These are phyloP conservation scores for Russula abietina DNA, from an alignment of 768 basidiomycete genomes.

Conservation along the genomic window DNA sequence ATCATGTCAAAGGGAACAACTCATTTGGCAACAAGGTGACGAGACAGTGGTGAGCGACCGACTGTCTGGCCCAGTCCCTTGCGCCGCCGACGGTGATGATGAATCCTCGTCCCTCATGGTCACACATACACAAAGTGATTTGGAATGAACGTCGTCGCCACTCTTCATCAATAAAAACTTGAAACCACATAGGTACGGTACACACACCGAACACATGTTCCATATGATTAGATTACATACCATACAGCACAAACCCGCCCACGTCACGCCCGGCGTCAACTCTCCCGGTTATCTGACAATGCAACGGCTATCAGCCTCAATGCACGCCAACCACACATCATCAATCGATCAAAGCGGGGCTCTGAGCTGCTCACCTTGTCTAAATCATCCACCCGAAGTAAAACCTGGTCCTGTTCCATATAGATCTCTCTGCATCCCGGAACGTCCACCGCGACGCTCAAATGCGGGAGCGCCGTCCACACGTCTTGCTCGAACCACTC, in stretches of 20 bases:
- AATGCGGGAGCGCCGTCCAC: background rate
- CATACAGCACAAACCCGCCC: background rate
- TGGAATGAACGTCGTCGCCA: background rate
- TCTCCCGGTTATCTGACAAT: background rate
- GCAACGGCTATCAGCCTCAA: background rate
- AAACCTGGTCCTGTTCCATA: conserved; percentile 7
- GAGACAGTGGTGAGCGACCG: background rate
- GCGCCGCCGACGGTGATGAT: background rate
- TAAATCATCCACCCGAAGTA: background rate
- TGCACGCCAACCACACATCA: background rate
- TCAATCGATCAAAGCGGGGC: background rate
- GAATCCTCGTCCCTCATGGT: too few species aligned
- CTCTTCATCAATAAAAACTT: background rate
- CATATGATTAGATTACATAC: background rate
- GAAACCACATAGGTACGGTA: too few species aligned
- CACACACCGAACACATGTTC: background rate
- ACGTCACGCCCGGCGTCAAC: too few species aligned
- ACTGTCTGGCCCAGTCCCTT: background rate
- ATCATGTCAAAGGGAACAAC: background rate
- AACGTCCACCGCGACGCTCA: background rate
- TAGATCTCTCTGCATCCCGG: conserved; percentile 3
- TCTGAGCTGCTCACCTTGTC: background rate
- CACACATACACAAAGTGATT: too few species aligned
- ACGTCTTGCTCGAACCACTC: conserved; percentile 4
- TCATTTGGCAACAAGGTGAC: background rate